These are phyloP conservation scores for Plasmodium berghei DNA, from an alignment of 169 alveolate genomes.

Conservation along the genomic window DNA sequence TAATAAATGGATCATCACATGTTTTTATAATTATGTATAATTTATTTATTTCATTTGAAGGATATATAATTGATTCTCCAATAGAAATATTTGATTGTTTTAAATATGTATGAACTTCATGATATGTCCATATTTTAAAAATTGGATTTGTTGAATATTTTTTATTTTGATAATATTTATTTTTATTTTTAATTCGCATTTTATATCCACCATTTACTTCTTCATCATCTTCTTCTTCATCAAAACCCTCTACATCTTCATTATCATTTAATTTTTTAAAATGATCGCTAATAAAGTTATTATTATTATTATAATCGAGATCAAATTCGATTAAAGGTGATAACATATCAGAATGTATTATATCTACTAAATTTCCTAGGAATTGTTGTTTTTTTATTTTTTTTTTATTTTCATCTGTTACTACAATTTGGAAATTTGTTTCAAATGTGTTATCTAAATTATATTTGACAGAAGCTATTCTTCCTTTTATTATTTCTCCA, in stretches of 20 bases:
- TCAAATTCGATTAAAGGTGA: constrained; percentile 62
- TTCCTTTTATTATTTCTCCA: constrained; percentile 56
- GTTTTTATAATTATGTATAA: constrained; percentile 84
- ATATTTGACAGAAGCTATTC: constrained; percentile 35
- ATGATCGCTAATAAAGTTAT: constrained; percentile 24
- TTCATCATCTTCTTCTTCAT: constrained; percentile 45
- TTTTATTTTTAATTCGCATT: constrained; percentile 39
- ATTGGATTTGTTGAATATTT: constrained; percentile 36
- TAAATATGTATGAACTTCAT: constrained; percentile 41
- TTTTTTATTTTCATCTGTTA: constrained; percentile 55
- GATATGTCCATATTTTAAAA: constrained; percentile 66
- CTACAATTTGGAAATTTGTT: constrained; percentile 56
- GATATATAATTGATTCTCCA: constrained; percentile 87
- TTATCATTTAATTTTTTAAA: constrained; percentile 66
- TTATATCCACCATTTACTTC: background rate
- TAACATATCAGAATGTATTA: constrained; percentile 20
- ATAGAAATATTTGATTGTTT: constrained; percentile 75
- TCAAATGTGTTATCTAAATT: constrained; percentile 33
- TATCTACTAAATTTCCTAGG: constrained; percentile 4
- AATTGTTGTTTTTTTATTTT: constrained; percentile 42
- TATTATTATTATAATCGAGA: constrained; percentile 31
- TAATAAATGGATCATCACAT: constrained; percentile 83
- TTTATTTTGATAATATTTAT: constrained; percentile 66
- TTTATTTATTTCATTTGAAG: constrained; percentile 82
- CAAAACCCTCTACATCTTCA: constrained; percentile 54